Percentiles rank a stretch among this genome's conserved stretches.
phyloP scores from a whole-genome alignment of 73 alveolate species.

The Tetrahymena malaccensis region DNA sequence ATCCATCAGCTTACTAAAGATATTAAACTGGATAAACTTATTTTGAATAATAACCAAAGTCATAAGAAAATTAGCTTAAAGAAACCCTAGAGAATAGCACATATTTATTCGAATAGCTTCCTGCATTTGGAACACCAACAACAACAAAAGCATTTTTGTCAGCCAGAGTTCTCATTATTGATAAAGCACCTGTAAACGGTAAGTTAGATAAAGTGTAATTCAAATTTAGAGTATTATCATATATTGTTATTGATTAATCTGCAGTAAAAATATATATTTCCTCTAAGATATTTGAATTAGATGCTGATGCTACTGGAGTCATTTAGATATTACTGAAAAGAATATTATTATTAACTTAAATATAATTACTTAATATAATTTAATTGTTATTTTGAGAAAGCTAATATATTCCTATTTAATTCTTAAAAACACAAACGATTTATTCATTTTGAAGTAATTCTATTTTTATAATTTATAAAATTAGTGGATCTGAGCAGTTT shows the following conservation, averaged over 20 bases:
- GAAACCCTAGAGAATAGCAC: neutral
- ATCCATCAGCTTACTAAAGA: neutral
- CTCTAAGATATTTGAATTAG: neutral
- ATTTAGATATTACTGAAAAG: neutral
- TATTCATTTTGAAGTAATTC: neutral
- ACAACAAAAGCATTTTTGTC: neutral
- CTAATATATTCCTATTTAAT: too few species aligned
- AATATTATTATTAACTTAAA: too few species aligned
- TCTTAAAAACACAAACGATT: neutral
- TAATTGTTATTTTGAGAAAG: too few species aligned
- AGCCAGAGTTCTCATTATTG: neutral
- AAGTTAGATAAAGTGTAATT: neutral
- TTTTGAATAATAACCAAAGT: neutral
- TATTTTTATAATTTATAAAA: too few species aligned
- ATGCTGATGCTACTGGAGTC: neutral
- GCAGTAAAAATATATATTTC: neutral
- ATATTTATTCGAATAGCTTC: neutral
- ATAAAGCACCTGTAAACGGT: neutral
- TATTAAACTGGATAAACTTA: neutral
- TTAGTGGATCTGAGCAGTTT: neutral
- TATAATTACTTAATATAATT: too few species aligned
- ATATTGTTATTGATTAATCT: neutral
- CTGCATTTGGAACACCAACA: neutral
- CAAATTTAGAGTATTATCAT: neutral
- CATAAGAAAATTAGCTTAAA: neutral